Evolutionary conservation across 345 rosid species (phyloP), one percentile per base, ranked within the genome.

Genomic region (Rubroshorea leprosula): DNA sequence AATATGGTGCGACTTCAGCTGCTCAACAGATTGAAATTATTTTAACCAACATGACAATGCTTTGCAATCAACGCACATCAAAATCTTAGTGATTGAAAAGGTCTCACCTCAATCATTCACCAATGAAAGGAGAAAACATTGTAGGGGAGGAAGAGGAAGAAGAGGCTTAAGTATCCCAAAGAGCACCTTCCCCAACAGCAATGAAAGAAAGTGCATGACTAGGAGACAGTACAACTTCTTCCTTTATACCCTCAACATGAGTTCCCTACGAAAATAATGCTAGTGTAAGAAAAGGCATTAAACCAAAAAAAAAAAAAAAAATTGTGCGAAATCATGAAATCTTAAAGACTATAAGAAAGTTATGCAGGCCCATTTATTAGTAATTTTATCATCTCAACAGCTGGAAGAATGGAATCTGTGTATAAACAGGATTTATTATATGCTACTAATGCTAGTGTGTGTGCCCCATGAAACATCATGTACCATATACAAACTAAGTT

Each of bases 1-100:
- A 94, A 94, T 67, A 94, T 83, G 45, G 99, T 94, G 80, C 90
- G 99, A 78, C 99, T 94, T 77, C 99, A 81, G 80, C 99, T 94
- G 60, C 99, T 94, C 60, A 90, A 62, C 53, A 94, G 82, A 74
- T 94, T 94, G 75, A 87, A 94, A 74, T 94, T 94, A 80, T 94
- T 94, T 58, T 97, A 94, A 63, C 99, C 99, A 75, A 94, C 97
- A 60, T 94, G 99, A 58, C 99, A 97, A 77, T 94, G 99, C 63
- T 94, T 97, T 94, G 86, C 70, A 71, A 73, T 58, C 15, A 64
- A 58, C 53, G 72, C 51, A 58, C 25, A 63, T 27, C 25, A 58
- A 52, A 65, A 50, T n/a, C n/a, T 35, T 47, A 58, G 38, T 29
- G 16, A 38, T 23, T 29, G 43, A 21, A 66, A 58, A 57, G 31